Base-by-base conservation (phyloP, 441 rosid genomes). In the Cnidoscolus chayamansa region DNA sequence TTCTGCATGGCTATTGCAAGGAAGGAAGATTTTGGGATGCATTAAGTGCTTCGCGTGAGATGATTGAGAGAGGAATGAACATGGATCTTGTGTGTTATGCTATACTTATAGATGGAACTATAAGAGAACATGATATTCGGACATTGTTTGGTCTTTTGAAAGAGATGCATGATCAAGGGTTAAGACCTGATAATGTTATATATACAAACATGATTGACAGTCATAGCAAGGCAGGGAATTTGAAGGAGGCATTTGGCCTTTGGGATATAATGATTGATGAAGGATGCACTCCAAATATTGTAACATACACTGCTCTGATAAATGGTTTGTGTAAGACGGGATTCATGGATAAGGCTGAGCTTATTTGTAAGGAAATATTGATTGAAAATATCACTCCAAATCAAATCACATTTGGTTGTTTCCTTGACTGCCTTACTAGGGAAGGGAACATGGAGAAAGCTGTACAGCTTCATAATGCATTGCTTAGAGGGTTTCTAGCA, bases 201-300 rank as follows among this genome's bases (percentile, higher is more conserved):
- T 92, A 89, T 61, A 89, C 98, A 55, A 89, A 87, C 81, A 89
- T 92, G 91, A 90, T 92, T 53, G 96, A 88, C 77, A 88, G 90
- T 55, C 86, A 87, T 60, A 75, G 87, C 79, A 90, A 89, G 85
- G 79, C 79, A 0, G 96, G 96, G 74, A 87, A 90, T 74, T 67
- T 94, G 50, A 82, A 80, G 79, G 82, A 82, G 80, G 97, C 92
- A 15, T 79, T 87, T 16, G 86, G 82, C 56, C 72, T 89, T 76
- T 87, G 85, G 96, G 88, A 92, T 82, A 69, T 87, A 78, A 92
- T 92, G 98, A 73, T 83, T 32, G 81, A 72, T 8, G 97, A 94
- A 81, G 92, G 91, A 35, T 86, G 88, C 77, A 63, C 63, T 50
- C 96, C 89, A 31, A 92, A 89, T 82, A 86, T 85, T 70, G 88